Evolutionary conservation across 306 rosid genomes (phyloP).

Genomic region (Acmispon strigosus): DNA sequence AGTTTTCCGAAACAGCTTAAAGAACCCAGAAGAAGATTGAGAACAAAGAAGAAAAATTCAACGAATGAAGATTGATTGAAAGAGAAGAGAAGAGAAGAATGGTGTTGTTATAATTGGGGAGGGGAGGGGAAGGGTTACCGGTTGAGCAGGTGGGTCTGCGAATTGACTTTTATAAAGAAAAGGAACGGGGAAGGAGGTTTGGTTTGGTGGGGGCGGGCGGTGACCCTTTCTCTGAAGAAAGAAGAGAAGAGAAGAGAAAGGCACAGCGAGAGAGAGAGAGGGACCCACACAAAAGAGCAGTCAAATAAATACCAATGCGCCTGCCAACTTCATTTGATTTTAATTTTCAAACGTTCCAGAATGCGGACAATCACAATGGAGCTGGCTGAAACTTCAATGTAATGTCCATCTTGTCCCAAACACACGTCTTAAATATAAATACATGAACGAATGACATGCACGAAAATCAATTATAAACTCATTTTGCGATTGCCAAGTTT

Average conservation of each 20-base stretch:
- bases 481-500: too few species aligned
- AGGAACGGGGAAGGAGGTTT: slow-evolving; percentile 1
- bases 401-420: background rate
- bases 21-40: background rate
- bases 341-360: slow-evolving; percentile 16
- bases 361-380: background rate
- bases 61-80: background rate
- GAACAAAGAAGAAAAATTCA: background rate
- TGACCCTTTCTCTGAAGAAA: slow-evolving; percentile 11
- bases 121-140: slow-evolving; percentile 19
- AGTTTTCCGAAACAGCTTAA: background rate
- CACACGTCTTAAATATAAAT: too few species aligned
- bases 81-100: background rate
- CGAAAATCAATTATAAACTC: too few species aligned
- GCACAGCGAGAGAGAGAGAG: background rate
- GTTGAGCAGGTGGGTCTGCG: background rate
- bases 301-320: slow-evolving; percentile 6
- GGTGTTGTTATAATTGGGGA: background rate
- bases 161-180: slow-evolving; percentile 1
- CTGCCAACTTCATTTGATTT: background rate
- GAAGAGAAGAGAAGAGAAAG: slow-evolving; percentile 14
- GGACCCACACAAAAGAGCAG: background rate
- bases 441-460: too few species aligned
- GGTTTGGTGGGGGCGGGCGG: slow-evolving; percentile 30
- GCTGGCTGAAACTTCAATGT: background rate